Conservation (phyloP, 2,329 filamentous ascomycete genomes). For the Colletotrichum orbiculare region DNA sequence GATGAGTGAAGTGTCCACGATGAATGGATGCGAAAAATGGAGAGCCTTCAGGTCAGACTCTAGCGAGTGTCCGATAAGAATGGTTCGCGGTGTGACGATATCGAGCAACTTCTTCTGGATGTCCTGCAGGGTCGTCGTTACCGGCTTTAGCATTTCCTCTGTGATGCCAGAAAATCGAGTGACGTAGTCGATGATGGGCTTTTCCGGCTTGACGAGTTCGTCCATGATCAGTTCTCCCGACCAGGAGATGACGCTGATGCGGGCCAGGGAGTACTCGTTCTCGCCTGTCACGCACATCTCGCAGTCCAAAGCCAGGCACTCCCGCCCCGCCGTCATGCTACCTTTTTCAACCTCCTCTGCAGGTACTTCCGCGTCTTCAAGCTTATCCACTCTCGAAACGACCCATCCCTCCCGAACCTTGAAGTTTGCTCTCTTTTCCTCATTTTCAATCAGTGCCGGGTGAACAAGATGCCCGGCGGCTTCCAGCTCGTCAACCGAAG, state of each 20-base stretch:
- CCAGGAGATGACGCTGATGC: slow-evolving; percentile 90
- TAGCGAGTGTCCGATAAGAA: slow-evolving; percentile 83
- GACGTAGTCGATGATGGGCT: slow-evolving; percentile 91
- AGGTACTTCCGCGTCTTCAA: slow-evolving; percentile 75
- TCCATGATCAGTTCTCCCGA: slow-evolving; percentile 85
- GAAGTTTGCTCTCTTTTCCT: slow-evolving; percentile 64
- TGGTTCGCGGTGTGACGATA: slow-evolving; percentile 77
- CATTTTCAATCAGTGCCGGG: slow-evolving; percentile 75
- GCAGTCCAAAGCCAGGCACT: slow-evolving; percentile 87
- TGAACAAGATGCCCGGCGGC: slow-evolving; percentile 90
- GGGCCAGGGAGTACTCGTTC: slow-evolving; percentile 83
- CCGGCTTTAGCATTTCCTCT: slow-evolving; percentile 79
- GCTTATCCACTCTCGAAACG: slow-evolving; percentile 74
- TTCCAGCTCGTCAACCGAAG: slow-evolving; percentile 76
- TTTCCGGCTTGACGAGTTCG: slow-evolving; percentile 89
- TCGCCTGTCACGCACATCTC: slow-evolving; percentile 95
- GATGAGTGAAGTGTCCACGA: slow-evolving; percentile 90
- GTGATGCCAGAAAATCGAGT: slow-evolving; percentile 95
- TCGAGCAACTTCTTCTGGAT: slow-evolving; percentile 82
- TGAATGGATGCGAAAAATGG: slow-evolving; percentile 88
- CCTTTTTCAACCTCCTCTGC: slow-evolving; percentile 80
- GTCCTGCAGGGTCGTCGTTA: slow-evolving; percentile 85
- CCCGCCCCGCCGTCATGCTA: slow-evolving; percentile 84
- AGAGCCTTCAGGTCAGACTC: slow-evolving; percentile 87
- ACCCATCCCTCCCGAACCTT: slow-evolving; percentile 80